Evolutionary conservation across 139 green algal species (phyloP), one percentile per base, ranked within the genome.

Genomic region (Chlamydomonas applanata): DNA sequence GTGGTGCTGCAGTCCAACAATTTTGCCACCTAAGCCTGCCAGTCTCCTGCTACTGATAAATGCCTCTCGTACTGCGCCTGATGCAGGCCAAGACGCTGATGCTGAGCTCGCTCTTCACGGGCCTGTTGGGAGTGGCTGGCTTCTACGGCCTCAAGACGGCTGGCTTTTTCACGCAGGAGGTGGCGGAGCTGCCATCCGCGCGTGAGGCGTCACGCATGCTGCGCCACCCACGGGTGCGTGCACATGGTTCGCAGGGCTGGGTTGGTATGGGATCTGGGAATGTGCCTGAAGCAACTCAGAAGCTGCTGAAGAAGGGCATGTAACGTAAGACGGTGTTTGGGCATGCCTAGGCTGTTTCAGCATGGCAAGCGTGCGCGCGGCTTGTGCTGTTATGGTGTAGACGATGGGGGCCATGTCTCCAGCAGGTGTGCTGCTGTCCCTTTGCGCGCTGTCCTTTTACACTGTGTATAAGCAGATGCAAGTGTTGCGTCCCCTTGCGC

Each of bases 121-220:
- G 77, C 32, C 16, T 70, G 1, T 14, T 82, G 1, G 77, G 77
- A 1, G 56, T 74, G 14, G 71, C 34, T 0, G 77, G 77, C 0
- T 82, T 82, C 45, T 77, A 75, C 44, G 44, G 60, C 1, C 32
- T 82, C 13, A 75, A 75, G 17, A 35, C 72, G 14, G 44, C 75
- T 3, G 77, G 77, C 20, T 71, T 82, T 40, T 82, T 82, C 27
- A 35, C 24, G 1, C 52, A 52, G 11, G 64, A 78, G 32, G 27
- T 45, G 2, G 77, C 77, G 0, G 77, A 82, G 71, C 77, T 82
- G 36, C 77, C 77, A 0, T 78, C 71, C 0, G 77, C 71, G 11
- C 70, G 57, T 56, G 77, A 82, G 54, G 65, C 77, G 0, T 71
- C 77, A 3, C 40, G 65, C n/a, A 73, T 73, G 45, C 16, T 73